Base-by-base conservation (phyloP, 2,329 filamentous ascomycete species). In the Teratosphaeria pseudoeucalypti region DNA sequence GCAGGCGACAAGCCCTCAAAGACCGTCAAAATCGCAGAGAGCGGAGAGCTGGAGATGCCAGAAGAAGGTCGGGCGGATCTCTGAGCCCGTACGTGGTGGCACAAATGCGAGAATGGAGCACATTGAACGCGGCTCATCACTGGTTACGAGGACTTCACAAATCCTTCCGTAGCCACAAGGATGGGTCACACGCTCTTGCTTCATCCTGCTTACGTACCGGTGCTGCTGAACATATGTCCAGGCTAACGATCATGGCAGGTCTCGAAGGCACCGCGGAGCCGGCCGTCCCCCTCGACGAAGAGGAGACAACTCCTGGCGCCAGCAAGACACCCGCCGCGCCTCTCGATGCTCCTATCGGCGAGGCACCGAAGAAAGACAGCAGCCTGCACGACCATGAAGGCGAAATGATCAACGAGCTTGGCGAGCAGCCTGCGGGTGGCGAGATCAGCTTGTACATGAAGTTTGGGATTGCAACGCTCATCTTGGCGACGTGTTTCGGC, bases 61-160 rank as follows among this genome's bases (percentile, higher is more conserved):
- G 80, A 85, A 81, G 90, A 94, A 94, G 90, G 90, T 94, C 88
- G 91, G 79, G 83, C 86, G 78, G 89, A 94, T 79, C 88, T 94
- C 77, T 94, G 87, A 83, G 34, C 27, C 34, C 53, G 53, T 55
- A 55, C 29, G 27, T 32, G 6, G 11, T 49, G 19, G 43, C 43
- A 49, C 43, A 49, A 19, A n/a, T 23, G 19, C 43, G 23, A 1
- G 43, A n/a, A n/a, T 49, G 19, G n/a, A 49, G 43, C 43, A 23
- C 5, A 49, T 6, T 6, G 43, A 49, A 49, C 43, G 10, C 43
- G 16, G 43, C 43, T 43, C 37, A 43, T 43, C 37, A 14, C 16
- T 43, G 37, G 2, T 43, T 43, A 43, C 37, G 37, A 43, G 37
- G 37, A 43, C 16, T 6, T 12, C 16, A 14, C 37, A 43, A 14